Evolutionary conservation across 352 stramenopile species (phyloP).

Genomic region (Globisporangium radiosum): DNA sequence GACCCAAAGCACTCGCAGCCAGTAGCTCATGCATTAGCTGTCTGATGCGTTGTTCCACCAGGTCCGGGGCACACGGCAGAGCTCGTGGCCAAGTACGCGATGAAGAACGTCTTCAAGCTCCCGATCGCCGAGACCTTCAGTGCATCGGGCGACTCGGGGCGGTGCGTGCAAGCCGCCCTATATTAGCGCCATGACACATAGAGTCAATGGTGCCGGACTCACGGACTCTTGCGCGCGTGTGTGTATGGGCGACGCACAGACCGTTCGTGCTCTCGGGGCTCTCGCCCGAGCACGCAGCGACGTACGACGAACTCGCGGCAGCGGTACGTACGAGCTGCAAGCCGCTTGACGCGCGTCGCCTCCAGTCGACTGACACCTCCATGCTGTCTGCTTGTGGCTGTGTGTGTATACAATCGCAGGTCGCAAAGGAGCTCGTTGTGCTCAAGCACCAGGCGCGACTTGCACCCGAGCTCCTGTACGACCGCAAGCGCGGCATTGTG

Average conservation of each 20-base stretch:
- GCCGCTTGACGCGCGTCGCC: not conserved
- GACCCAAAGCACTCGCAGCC: too few species aligned
- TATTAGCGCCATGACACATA: too few species aligned
- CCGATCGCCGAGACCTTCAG: conserved; percentile 77
- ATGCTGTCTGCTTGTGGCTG: too few species aligned
- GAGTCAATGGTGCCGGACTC: not conserved
- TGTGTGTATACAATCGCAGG: conserved; percentile 16
- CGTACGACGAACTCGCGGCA: conserved; percentile 60
- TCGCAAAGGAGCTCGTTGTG: conserved; percentile 75
- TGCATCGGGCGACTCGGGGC: conserved; percentile 60
- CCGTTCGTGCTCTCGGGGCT: conserved; percentile 73
- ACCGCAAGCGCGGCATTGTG: conserved; percentile 75
- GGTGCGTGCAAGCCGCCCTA: conserved; percentile 21
- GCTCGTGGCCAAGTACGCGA: conserved; percentile 68
- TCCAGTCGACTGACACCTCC: not conserved
- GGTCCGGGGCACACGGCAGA: conserved; percentile 68
- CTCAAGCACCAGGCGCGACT: conserved; percentile 64
- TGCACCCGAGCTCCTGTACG: conserved; percentile 72
- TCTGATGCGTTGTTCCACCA: conserved; percentile 10
- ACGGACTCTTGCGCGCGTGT: too few species aligned
- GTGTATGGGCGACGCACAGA: conserved; percentile 17
- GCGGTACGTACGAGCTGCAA: conserved; percentile 22
- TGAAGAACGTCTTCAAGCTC: conserved; percentile 84
- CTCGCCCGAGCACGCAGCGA: conserved; percentile 54
- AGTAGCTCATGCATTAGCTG: too few species aligned